Conservation (phyloP, 371 early-diverging fungal species). For the Circinella umbellata region DNA sequence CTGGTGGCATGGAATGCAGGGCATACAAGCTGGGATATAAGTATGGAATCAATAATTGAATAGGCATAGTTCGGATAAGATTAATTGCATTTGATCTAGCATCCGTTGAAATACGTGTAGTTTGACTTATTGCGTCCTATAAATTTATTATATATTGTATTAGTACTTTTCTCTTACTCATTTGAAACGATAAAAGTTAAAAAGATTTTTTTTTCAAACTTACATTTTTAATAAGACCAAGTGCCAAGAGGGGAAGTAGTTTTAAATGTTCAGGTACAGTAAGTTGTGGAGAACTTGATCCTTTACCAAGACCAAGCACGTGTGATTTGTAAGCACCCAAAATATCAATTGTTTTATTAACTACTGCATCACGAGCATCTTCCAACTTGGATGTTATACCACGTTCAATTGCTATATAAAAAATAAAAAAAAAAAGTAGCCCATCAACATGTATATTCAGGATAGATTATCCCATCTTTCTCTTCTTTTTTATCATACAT, state of each 20-base stretch:
- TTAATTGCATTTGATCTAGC: slow-evolving; percentile 73
- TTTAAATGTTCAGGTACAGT: slow-evolving; percentile 84
- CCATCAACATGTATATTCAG: too few relatives aligned
- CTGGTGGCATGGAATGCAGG: slow-evolving; percentile 78
- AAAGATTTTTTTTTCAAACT: slow-evolving; percentile 7
- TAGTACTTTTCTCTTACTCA: too few relatives aligned
- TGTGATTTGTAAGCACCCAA: slow-evolving; percentile 85
- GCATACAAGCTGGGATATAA: slow-evolving; percentile 83
- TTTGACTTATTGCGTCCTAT: slow-evolving; percentile 60
- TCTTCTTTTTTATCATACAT: neutral
- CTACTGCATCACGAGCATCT: slow-evolving; percentile 93
- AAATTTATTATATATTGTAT: too few relatives aligned
- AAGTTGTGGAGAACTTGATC: slow-evolving; percentile 76
- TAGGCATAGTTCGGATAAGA: slow-evolving; percentile 74
- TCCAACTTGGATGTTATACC: slow-evolving; percentile 86
- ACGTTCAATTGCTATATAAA: slow-evolving; percentile 71
- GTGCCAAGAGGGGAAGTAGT: slow-evolving; percentile 79
- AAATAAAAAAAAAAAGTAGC: neutral
- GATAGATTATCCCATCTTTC: neutral
- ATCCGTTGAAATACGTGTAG: slow-evolving; percentile 71
- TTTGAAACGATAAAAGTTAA: too few relatives aligned
- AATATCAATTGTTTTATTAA: slow-evolving; percentile 86
- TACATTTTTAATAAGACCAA: slow-evolving; percentile 82
- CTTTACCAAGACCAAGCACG: slow-evolving; percentile 70
- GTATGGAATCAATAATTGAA: slow-evolving; percentile 76